Percentiles rank a stretch among this genome's conserved stretches.
Evolutionary conservation across 208 protist genomes (phyloP).

Genomic region (Paratrypanosoma confusum): DNA sequence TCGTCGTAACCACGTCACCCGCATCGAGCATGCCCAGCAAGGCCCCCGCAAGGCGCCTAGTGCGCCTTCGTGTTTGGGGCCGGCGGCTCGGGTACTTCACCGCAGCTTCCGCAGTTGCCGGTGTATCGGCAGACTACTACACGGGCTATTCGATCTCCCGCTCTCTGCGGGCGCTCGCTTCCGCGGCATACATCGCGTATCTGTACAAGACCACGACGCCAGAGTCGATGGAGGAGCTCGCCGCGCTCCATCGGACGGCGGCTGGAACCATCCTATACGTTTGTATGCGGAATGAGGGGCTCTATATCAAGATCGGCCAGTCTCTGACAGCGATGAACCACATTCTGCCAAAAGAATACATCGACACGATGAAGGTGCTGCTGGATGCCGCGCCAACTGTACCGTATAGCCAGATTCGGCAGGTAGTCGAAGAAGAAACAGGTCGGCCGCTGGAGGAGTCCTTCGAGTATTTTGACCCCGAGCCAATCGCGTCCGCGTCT

Average conservation of each 20-base stretch:
- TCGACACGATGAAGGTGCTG: constrained; percentile 51
- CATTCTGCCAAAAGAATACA: constrained; percentile 77
- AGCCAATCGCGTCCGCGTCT: constrained; percentile 89
- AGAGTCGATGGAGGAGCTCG: constrained; percentile 39
- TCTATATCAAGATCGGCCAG: constrained; percentile 87
- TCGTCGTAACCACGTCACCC: too few species aligned
- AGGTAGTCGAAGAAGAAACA: constrained; percentile 52
- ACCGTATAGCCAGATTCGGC: constrained; percentile 27
- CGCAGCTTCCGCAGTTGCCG: too few species aligned
- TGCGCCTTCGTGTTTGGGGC: too few species aligned
- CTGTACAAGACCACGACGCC: constrained; percentile 62
- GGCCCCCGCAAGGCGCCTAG: too few species aligned
- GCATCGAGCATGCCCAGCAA: too few species aligned
- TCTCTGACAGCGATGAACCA: constrained; percentile 79
- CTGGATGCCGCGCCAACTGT: constrained; percentile 55
- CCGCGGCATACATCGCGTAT: constrained; percentile 22
- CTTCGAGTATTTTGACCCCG: constrained; percentile 80
- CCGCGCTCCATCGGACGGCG: constrained; percentile 26
- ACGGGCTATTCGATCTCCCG: constrained; percentile 60
- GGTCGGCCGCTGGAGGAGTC: constrained; percentile 43
- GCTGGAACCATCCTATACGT: constrained; percentile 39
- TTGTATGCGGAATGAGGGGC: constrained; percentile 69
- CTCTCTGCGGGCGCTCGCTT: constrained; percentile 34
- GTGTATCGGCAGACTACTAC: constrained; percentile 19
- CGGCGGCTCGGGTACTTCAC: too few species aligned